Evolutionary conservation across 345 rosid genomes (phyloP), one percentile per base, ranked within the genome.

Genomic region (Turnera subulata): DNA sequence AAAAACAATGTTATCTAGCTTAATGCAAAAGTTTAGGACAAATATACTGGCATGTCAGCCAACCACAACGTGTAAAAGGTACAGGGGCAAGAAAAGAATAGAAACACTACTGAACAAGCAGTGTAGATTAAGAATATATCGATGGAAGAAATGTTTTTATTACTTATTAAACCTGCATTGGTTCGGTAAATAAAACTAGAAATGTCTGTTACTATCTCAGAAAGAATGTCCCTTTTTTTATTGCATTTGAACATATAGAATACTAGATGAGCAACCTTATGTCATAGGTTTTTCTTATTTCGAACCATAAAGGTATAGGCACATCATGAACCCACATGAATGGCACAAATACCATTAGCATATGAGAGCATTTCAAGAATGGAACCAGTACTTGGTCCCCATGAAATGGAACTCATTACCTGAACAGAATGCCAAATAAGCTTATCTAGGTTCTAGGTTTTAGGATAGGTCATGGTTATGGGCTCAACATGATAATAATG

Each of bases 31-130:
- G 33, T 32, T 74, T 53, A 65, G 62, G 74, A 71, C 77, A 77
- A 46, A 53, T n/a, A n/a, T 29, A 71, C 83, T 76, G 75, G 51
- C 83, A 58, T 73, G 75, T 72, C 75, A 75, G 77, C 60, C 40
- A 71, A 58, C 56, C 14, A 14, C 23, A 40, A 35, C 60, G 59
- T 51, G 21, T 56, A 6, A 19, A 19, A 47, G 14, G 23, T 13
- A n/a, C 11, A 47, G 44, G 19, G 47, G 55, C 61, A 65, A 71
- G 44, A 63, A 76, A 62, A 70, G 63, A 66, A 74, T 40, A 56
- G 69, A 71, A 11, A 61, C 65, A 62, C 53, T 42, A 21, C n/a
- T n/a, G n/a, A n/a, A 57, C 55, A 58, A 68, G 42, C 35, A 39
- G 50, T 35, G 61, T 52, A 40, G 6, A 56, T 29, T 19, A 17